Evolutionary conservation across 768 basidiomycete species (phyloP).

Genomic region (Russula sp.): DNA sequence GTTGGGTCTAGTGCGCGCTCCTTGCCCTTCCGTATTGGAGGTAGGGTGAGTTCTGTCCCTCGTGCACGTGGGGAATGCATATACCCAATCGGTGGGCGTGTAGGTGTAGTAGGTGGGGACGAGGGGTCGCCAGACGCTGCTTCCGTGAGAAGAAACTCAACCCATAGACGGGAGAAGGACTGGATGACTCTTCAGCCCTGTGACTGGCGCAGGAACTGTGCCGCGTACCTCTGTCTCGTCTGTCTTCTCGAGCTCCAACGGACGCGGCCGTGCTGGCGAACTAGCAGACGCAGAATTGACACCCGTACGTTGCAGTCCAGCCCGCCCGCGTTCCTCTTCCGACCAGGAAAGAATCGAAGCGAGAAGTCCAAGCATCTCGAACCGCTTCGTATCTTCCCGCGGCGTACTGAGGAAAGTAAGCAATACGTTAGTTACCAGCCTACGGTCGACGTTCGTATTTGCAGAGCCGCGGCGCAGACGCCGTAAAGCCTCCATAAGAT

Average conservation of each 20-base stretch:
- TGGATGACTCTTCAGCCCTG: conserved; percentile 29
- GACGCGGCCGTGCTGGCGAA: conserved; percentile 35
- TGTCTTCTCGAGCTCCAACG: conserved; percentile 61
- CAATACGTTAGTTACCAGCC: conserved; percentile 91
- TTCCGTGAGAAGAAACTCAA: conserved; percentile 96
- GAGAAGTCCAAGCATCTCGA: conserved; percentile 90
- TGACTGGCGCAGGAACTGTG: not conserved
- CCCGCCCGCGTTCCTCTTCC: conserved; percentile 86
- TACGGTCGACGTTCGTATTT: conserved; percentile 84
- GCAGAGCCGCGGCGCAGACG: conserved; percentile 81
- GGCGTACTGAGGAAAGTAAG: conserved; percentile 87
- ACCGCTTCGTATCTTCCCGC: conserved; percentile 88
- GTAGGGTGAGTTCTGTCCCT: conserved; percentile 37
- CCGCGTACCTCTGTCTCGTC: conserved; percentile 74
- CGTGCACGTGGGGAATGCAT: conserved; percentile 31
- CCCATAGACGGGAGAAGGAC: conserved; percentile 97
- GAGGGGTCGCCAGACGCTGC: conserved; percentile 45
- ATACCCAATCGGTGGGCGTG: conserved; percentile 12
- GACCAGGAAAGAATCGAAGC: conserved; percentile 89
- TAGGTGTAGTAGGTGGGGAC: conserved; percentile 19
- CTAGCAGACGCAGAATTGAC: conserved; percentile 19
- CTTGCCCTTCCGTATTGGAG: conserved; percentile 44
- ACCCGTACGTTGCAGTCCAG: conserved; percentile 66
- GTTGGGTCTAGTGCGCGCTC: conserved; percentile 33
- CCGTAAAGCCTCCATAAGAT: conserved; percentile 95